phyloP scores from a whole-genome alignment of 1,139 yeast species.

The Pichia sp. region DNA sequence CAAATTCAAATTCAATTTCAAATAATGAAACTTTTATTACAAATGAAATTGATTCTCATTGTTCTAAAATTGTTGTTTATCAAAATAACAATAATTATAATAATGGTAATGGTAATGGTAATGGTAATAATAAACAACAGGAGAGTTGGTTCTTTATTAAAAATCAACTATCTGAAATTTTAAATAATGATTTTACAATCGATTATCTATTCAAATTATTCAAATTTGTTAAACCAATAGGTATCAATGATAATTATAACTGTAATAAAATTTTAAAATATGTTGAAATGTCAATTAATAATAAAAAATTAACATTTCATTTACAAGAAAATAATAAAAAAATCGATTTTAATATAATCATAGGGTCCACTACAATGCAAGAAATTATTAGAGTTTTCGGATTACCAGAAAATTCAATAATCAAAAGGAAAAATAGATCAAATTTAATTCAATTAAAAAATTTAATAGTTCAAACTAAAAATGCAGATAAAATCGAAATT shows the following conservation, averaged over 20 bases:
- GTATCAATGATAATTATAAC: too few relatives aligned
- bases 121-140: too few relatives aligned
- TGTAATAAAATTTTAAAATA: background rate
- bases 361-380: conserved; percentile 45
- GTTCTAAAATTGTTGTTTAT: conserved; percentile 35
- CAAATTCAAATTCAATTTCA: conserved; percentile 5
- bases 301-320: background rate
- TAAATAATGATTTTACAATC: background rate
- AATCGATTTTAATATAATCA: conserved; percentile 15
- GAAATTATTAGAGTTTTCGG: conserved; percentile 42
- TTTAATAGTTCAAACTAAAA: too few relatives aligned
- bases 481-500: conserved; percentile 33
- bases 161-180: background rate
- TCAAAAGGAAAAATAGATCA: conserved; percentile 29
- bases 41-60: conserved; percentile 33
- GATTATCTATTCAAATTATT: conserved; percentile 1
- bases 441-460: conserved; percentile 9
- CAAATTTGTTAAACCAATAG: background rate
- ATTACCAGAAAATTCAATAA: conserved; percentile 49
- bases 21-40: conserved; percentile 28
- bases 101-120: too few relatives aligned
- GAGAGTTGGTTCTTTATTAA: too few relatives aligned
- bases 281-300: background rate
- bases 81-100: conserved; percentile 22
- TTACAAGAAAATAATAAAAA: conserved; percentile 6